Evolutionary conservation across 78 protist species (phyloP).

Genomic region (Dictyostelium purpureum): DNA sequence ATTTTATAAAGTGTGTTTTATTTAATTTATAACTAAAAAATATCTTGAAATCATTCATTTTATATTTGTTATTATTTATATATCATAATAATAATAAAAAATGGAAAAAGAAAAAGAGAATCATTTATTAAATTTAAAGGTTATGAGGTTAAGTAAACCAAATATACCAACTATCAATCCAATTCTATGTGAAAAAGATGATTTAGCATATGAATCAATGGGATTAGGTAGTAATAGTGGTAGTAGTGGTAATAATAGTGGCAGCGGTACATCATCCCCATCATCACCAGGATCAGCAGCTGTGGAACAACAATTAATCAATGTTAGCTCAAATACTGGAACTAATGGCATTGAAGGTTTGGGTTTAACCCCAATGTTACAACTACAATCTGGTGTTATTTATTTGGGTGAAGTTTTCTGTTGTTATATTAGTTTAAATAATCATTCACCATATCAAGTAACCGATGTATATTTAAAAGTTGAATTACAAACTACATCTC

Average conservation of each 20-base stretch:
- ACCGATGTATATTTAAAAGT: slow-evolving; percentile 58
- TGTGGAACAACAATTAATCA: neutral
- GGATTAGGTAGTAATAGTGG: neutral
- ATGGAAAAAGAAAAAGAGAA: slow-evolving; percentile 44
- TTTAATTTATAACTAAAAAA: neutral
- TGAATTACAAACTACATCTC: slow-evolving; percentile 66
- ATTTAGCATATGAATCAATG: slow-evolving; percentile 16
- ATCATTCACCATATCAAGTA: slow-evolving; percentile 77
- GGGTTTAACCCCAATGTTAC: slow-evolving; percentile 56
- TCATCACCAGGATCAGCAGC: neutral
- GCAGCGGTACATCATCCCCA: neutral
- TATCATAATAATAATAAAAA: neutral
- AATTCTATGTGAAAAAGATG: slow-evolving; percentile 46
- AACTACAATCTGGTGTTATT: slow-evolving; percentile 57
- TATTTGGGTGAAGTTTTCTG: slow-evolving; percentile 71
- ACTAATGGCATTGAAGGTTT: slow-evolving; percentile 33
- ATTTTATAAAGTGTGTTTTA: neutral
- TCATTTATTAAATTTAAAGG: slow-evolving; percentile 65
- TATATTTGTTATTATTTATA: neutral
- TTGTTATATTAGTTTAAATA: slow-evolving; percentile 59
- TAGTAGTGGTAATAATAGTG: too few relatives aligned
- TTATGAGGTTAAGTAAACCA: slow-evolving; percentile 68
- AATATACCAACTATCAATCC: slow-evolving; percentile 37
- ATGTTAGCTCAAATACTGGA: neutral
- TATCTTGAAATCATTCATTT: too few relatives aligned